Conservation (phyloP, 1,139 yeast genomes). For the Diutina neorugosa region DNA sequence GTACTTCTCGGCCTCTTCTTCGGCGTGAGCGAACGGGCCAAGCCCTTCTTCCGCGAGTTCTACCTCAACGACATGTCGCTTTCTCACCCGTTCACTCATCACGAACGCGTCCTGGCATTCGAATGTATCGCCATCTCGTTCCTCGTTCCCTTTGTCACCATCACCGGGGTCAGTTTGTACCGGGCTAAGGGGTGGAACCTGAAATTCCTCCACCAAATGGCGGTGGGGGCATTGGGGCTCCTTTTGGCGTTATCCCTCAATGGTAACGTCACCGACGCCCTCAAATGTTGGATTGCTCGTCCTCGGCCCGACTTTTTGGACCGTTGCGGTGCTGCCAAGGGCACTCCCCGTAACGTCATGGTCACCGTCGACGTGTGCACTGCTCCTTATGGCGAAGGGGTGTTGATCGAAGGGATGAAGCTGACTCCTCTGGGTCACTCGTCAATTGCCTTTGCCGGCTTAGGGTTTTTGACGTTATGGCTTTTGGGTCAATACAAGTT, state of each 20-base stretch:
- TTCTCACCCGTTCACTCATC: constrained; percentile 33
- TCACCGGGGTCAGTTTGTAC: background rate
- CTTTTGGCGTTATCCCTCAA: constrained; percentile 7
- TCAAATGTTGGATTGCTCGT: constrained; percentile 69
- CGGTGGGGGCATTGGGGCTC: constrained; percentile 8
- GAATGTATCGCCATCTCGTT: background rate
- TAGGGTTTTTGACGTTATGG: constrained; percentile 44
- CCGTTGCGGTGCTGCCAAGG: constrained; percentile 44
- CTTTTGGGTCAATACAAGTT: constrained; percentile 41
- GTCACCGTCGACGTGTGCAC: constrained; percentile 29
- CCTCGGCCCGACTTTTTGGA: constrained; percentile 72
- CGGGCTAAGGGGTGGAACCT: background rate
- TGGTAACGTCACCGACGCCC: constrained; percentile 45
- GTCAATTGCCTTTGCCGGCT: constrained; percentile 54
- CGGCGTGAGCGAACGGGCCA: background rate
- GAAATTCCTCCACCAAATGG: background rate
- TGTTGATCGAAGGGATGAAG: constrained; percentile 58
- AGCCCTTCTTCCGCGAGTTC: constrained; percentile 65
- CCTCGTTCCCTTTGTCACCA: background rate
- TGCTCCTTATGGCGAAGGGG: constrained; percentile 36
- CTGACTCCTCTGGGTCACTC: constrained; percentile 81
- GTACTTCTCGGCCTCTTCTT: background rate
- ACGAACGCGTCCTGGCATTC: constrained; percentile 21
- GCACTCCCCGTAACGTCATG: constrained; percentile 24
- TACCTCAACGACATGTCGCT: constrained; percentile 28